Percentiles rank a stretch among this genome's conserved stretches.
Evolutionary conservation across 2,329 filamentous ascomycete genomes (phyloP).

Genomic region (Fusarium continuum): DNA sequence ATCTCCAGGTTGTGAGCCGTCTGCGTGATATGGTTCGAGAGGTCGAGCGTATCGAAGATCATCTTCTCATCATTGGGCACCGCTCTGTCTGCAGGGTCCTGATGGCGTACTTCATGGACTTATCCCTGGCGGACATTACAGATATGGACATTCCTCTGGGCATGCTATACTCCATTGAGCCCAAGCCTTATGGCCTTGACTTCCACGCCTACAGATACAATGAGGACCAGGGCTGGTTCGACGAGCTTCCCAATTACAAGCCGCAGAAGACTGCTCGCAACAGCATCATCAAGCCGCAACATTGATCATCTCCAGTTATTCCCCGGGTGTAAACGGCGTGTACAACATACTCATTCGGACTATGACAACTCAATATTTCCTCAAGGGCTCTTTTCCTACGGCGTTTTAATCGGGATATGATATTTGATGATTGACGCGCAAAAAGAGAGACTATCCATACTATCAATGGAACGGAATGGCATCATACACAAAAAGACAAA

Average conservation of each 20-base stretch:
- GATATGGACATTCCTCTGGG: constrained; percentile 94
- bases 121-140: constrained; percentile 90
- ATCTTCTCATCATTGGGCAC: constrained; percentile 91
- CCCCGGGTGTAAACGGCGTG: constrained; percentile 25
- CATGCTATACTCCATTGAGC: constrained; percentile 93
- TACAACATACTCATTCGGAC: constrained; percentile 32
- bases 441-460: constrained; percentile 37
- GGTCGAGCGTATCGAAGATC: constrained; percentile 95
- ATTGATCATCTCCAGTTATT: not conserved
- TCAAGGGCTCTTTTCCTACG: constrained; percentile 13
- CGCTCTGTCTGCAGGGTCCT: constrained; percentile 91
- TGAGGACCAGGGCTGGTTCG: constrained; percentile 79
- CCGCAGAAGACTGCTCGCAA: constrained; percentile 62
- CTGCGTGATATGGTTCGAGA: constrained; percentile 95
- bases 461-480: constrained; percentile 44
- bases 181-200: constrained; percentile 96
- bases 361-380: constrained; percentile 12
- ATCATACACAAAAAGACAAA: constrained; percentile 34
- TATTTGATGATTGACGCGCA: constrained; percentile 37
- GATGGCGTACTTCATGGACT: constrained; percentile 95
- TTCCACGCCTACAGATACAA: constrained; percentile 97
- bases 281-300: constrained; percentile 39
- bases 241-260: constrained; percentile 85
- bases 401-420: constrained; percentile 37
- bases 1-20: constrained; percentile 95